Percentiles rank a stretch among this genome's conserved stretches.
phyloP scores from a whole-genome alignment of 257 asterid species.

The Parsonsia alboflavescens region DNA sequence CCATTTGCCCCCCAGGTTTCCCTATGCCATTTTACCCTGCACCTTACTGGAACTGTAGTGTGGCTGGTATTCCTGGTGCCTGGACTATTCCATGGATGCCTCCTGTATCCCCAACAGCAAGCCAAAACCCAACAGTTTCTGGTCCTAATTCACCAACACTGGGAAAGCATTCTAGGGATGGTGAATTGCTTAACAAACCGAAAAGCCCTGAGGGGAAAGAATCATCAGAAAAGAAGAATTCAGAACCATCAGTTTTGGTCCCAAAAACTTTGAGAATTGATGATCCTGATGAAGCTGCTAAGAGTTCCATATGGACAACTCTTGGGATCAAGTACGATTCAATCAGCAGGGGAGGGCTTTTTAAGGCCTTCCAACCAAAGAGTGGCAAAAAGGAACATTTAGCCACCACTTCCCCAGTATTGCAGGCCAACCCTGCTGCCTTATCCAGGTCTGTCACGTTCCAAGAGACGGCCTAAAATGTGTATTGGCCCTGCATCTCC shows the following conservation, averaged over 20 bases:
- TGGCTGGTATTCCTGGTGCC: slow-evolving; percentile 39
- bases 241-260: slow-evolving; percentile 42
- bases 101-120: slow-evolving; percentile 28
- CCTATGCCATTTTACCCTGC: slow-evolving; percentile 57
- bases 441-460: slow-evolving; percentile 63
- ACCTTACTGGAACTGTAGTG: slow-evolving; percentile 58
- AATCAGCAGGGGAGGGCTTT: slow-evolving; percentile 44
- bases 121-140: slow-evolving; percentile 25
- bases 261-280: slow-evolving; percentile 78
- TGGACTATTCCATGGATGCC: slow-evolving; percentile 64
- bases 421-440: slow-evolving; percentile 84
- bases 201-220: slow-evolving; percentile 22
- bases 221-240: slow-evolving; percentile 12
- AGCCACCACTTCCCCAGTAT: slow-evolving; percentile 22
- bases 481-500: not conserved
- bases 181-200: slow-evolving; percentile 38
- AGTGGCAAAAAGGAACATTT: slow-evolving; percentile 25
- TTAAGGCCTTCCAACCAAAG: slow-evolving; percentile 61
- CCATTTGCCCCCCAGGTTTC: slow-evolving; percentile 45
- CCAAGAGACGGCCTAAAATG: slow-evolving; percentile 44
- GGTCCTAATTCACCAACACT: slow-evolving; percentile 37
- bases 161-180: slow-evolving; percentile 73
- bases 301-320: slow-evolving; percentile 81
- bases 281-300: slow-evolving; percentile 84
- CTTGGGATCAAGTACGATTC: slow-evolving; percentile 64